phyloP scores from a whole-genome alignment of 208 protist species.

The Crithidia bombi region DNA sequence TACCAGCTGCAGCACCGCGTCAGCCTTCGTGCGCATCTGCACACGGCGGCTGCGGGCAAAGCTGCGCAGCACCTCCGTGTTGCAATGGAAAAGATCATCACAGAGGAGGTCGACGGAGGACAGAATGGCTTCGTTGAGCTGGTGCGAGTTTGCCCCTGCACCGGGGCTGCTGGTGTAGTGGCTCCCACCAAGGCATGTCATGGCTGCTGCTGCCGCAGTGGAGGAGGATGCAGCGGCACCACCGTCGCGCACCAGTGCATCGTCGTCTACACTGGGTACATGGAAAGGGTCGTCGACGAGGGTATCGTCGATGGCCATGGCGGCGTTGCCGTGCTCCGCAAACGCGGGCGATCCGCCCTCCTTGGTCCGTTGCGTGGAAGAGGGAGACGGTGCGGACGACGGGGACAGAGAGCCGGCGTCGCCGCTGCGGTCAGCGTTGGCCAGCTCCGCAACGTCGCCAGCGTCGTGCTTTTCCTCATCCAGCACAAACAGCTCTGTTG shows the following conservation, averaged over 20 bases:
- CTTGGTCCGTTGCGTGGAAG: background rate
- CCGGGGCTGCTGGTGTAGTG: background rate
- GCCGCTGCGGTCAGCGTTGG: background rate
- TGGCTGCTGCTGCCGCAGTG: background rate
- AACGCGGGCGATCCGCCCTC: background rate
- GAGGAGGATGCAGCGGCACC: conserved; percentile 20
- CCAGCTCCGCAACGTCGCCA: background rate
- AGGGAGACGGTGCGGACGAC: background rate
- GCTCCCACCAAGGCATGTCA: background rate
- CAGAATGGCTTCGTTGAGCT: conserved; percentile 56
- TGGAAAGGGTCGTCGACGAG: conserved; percentile 34
- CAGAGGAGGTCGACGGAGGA: conserved; percentile 82
- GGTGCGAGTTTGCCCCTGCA: conserved; percentile 1
- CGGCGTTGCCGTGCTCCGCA: background rate
- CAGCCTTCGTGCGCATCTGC: conserved; percentile 52
- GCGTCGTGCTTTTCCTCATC: conserved; percentile 14
- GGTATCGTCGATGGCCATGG: background rate
- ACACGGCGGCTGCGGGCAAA: conserved; percentile 78
- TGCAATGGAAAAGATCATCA: conserved; percentile 89
- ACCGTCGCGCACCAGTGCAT: conserved; percentile 36
- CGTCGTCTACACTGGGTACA: conserved; percentile 41
- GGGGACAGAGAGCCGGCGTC: background rate
- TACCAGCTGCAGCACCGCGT: conserved; percentile 80
- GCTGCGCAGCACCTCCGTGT: conserved; percentile 76
- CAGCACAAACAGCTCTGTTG: conserved; percentile 25